Conservation (phyloP, 805 yeast genomes). For the Saccharomyces paradoxus region DNA sequence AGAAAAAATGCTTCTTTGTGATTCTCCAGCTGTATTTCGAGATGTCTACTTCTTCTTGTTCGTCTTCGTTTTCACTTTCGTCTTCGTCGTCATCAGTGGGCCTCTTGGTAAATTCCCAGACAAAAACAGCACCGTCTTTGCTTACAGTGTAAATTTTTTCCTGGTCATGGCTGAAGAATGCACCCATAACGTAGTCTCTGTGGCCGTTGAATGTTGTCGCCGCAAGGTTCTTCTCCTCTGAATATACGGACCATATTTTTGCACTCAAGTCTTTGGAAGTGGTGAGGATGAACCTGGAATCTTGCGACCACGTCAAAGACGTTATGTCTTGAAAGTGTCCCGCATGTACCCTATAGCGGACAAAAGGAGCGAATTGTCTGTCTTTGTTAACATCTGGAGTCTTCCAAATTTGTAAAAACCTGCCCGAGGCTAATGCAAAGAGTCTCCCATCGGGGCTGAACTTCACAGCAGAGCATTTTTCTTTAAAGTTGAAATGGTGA, state of each 20-base stretch:
- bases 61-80: slow-evolving; percentile 37
- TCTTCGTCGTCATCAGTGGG: slow-evolving; percentile 42
- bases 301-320: slow-evolving; percentile 80
- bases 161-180: slow-evolving; percentile 82
- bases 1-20: slow-evolving; percentile 63
- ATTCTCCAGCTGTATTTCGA: slow-evolving; percentile 70
- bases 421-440: slow-evolving; percentile 78
- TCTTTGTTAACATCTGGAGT: slow-evolving; percentile 77
- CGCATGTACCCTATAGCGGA: slow-evolving; percentile 79
- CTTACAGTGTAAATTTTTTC: slow-evolving; percentile 86
- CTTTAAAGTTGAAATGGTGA: slow-evolving; percentile 91
- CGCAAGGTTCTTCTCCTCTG: slow-evolving; percentile 59
- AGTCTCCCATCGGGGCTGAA: slow-evolving; percentile 84
- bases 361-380: slow-evolving; percentile 92
- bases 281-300: slow-evolving; percentile 79
- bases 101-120: slow-evolving; percentile 75
- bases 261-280: slow-evolving; percentile 88
- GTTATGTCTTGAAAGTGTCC: slow-evolving; percentile 85
- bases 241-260: slow-evolving; percentile 66
- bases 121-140: slow-evolving; percentile 88
- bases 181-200: slow-evolving; percentile 76
- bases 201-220: slow-evolving; percentile 89
- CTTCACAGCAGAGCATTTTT: slow-evolving; percentile 59
- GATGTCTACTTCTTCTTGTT: slow-evolving; percentile 33
- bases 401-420: slow-evolving; percentile 87